Conservation (phyloP, 495 filamentous ascomycete species). For the Aspergillus nanangensis region DNA sequence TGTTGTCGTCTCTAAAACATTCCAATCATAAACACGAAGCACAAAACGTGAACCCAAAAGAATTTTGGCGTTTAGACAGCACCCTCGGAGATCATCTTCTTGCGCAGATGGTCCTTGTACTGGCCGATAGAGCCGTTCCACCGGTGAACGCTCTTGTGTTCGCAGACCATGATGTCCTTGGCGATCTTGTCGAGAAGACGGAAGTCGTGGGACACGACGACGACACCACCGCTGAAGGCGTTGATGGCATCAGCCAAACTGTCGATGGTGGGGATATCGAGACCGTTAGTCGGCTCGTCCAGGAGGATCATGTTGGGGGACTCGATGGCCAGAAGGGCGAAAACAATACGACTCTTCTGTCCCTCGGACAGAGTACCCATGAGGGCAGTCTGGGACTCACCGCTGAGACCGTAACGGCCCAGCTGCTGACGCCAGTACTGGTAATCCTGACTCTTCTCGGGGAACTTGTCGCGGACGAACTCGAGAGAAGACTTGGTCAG, state of each 20-base stretch:
- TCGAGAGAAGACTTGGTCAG: conserved; percentile 96
- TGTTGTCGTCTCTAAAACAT: conserved; percentile 41
- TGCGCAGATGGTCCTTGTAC: conserved; percentile 97
- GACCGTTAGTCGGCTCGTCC: conserved; percentile 98
- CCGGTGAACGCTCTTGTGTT: conserved; percentile 82
- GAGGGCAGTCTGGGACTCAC: conserved; percentile 90
- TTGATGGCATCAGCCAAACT: conserved; percentile 97
- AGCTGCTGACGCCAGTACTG: conserved; percentile 99
- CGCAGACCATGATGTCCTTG: conserved; percentile 98
- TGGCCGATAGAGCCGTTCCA: conserved; percentile 89
- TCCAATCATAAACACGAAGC: conserved; percentile 30
- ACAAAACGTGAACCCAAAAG: conserved; percentile 3
- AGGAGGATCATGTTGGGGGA: conserved; percentile 95
- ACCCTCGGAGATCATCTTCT: conserved; percentile 78
- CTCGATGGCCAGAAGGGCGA: conserved; percentile 94
- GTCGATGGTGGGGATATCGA: conserved; percentile 99
- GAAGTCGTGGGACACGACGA: conserved; percentile 98
- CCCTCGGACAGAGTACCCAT: conserved; percentile 98
- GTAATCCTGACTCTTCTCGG: conserved; percentile 86
- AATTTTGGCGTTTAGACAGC: conserved; percentile 34
- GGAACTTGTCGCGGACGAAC: conserved; percentile 95
- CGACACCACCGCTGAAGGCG: conserved; percentile 90
- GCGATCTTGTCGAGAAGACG: conserved; percentile 98
- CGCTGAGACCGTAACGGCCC: conserved; percentile 85
- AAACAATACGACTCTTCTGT: conserved; percentile 96